Percentiles rank a stretch among this genome's conserved stretches.
Evolutionary conservation across 805 yeast genomes (phyloP).

Genomic region (Schwanniomyces occidentalis): DNA sequence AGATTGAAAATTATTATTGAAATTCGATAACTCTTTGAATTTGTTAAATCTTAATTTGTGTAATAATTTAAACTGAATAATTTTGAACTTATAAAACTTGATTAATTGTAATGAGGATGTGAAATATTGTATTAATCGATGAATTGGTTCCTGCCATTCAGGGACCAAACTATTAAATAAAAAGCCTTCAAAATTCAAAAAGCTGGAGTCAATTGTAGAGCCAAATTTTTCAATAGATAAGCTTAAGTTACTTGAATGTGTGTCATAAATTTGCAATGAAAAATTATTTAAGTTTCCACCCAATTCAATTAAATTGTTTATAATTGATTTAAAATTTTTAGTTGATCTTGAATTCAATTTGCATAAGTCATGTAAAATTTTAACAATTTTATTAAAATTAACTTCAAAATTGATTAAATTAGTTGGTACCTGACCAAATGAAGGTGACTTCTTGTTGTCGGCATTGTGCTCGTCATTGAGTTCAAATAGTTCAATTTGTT

Average conservation of each 20-base stretch:
- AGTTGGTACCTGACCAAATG: slow-evolving; percentile 24
- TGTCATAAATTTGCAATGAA: slow-evolving; percentile 44
- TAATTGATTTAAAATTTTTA: slow-evolving; percentile 40
- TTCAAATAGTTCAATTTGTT: slow-evolving; percentile 32
- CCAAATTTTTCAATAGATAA: slow-evolving; percentile 51
- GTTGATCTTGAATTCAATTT: slow-evolving; percentile 35
- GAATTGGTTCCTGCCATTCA: slow-evolving; percentile 51
- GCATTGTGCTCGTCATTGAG: slow-evolving; percentile 16
- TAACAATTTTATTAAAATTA: slow-evolving; percentile 33
- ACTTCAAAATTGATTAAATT: slow-evolving; percentile 33
- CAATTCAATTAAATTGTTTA: slow-evolving; percentile 46
- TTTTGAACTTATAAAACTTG: slow-evolving; percentile 52
- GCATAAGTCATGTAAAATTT: slow-evolving; percentile 36
- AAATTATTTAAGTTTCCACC: slow-evolving; percentile 61
- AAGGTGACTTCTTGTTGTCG: neutral
- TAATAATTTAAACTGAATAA: slow-evolving; percentile 46
- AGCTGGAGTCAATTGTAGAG: slow-evolving; percentile 50
- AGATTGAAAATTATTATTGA: slow-evolving; percentile 19
- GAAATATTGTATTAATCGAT: slow-evolving; percentile 48
- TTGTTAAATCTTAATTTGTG: slow-evolving; percentile 40
- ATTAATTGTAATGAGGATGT: slow-evolving; percentile 44
- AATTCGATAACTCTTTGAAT: slow-evolving; percentile 35
- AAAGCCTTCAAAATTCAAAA: slow-evolving; percentile 49
- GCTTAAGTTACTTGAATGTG: slow-evolving; percentile 25
- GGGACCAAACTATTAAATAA: slow-evolving; percentile 36